These are phyloP conservation scores for Entrophospora sp. DNA, from an alignment of 192 early-diverging fungal species.

Conservation along the genomic window DNA sequence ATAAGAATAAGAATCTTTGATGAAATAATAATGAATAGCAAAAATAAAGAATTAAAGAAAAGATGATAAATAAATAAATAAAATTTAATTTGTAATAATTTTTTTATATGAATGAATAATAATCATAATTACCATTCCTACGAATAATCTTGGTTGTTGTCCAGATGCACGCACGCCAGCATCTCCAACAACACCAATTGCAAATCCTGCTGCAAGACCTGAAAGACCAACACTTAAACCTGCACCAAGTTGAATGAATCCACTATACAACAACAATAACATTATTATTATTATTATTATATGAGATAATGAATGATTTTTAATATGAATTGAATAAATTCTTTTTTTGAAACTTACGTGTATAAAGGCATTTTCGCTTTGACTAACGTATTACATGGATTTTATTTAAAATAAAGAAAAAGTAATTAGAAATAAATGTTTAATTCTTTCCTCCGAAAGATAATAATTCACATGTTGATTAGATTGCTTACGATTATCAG, in stretches of 20 bases:
- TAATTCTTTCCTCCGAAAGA: too few relatives aligned
- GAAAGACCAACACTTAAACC: slow-evolving; percentile 75
- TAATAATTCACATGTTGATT: neutral
- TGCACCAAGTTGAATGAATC: slow-evolving; percentile 74
- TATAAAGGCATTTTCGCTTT: slow-evolving; percentile 52
- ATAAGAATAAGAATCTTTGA: slow-evolving; percentile 71
- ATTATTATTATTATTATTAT: neutral
- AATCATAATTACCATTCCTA: slow-evolving; percentile 55
- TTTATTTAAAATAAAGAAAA: neutral
- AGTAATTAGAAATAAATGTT: neutral
- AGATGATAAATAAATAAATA: neutral
- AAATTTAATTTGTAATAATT: neutral
- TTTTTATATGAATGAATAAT: neutral
- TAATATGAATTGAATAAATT: neutral
- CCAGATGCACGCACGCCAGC: slow-evolving; percentile 75
- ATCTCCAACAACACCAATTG: slow-evolving; percentile 87
- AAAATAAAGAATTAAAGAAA: neutral
- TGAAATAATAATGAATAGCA: too few relatives aligned
- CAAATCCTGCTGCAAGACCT: slow-evolving; percentile 83
- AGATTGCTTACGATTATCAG: slow-evolving; percentile 60
- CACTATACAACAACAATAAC: slow-evolving; percentile 24
- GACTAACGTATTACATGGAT: slow-evolving; percentile 8
- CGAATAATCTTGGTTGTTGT: slow-evolving; percentile 72
- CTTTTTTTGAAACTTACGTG: slow-evolving; percentile 27
- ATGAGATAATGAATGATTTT: neutral